Base-by-base conservation (phyloP, 768 basidiomycete species). In the Coprinopsis cinerea region DNA sequence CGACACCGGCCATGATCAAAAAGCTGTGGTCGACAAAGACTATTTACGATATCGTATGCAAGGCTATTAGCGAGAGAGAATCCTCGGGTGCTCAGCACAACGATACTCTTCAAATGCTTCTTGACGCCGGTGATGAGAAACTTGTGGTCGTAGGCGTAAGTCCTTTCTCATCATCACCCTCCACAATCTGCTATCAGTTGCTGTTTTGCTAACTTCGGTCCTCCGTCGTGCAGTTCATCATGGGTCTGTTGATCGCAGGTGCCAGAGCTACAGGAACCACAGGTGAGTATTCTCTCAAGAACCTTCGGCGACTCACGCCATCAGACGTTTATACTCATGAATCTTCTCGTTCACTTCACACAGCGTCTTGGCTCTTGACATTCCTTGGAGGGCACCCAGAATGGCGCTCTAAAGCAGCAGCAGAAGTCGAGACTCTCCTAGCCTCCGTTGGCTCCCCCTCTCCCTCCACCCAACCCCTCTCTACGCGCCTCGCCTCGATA, bases 211-310 rank as follows among this genome's bases (percentile, higher is more conserved):
- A 32, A 43, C 55, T 40, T 59, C n/a, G n/a, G n/a, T n/a, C n/a
- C n/a, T n/a, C n/a, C n/a, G n/a, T n/a, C n/a, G n/a, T n/a, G n/a
- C n/a, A 88, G 85, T 88, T 90, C 63, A 84, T 87, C 52, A 88
- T 88, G 82, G 87, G 88, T 26, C 67, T 89, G 14, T 70, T 90
- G 49, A 83, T 87, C 49, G 87, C 87, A 26, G 87, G 87, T n/a
- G 82, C 86, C 35, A 76, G 87, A 59, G 84, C 87, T 11, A 89
- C 85, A 39, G 86, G 86, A 10, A 83, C 83, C 9, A 84, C 85
- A 57, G 79, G 81, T 77, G 51, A 57, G 66, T 55, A 50, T 53
- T 59, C 54, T 37, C 53, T 14, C 40, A 49, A 41, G n/a, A 47
- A 25, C 35, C 39, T 51, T 55, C 49, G 47, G 5, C 27, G 36